Conservation (phyloP, 768 basidiomycete genomes). For the Sporobolomyces pararoseus region DNA sequence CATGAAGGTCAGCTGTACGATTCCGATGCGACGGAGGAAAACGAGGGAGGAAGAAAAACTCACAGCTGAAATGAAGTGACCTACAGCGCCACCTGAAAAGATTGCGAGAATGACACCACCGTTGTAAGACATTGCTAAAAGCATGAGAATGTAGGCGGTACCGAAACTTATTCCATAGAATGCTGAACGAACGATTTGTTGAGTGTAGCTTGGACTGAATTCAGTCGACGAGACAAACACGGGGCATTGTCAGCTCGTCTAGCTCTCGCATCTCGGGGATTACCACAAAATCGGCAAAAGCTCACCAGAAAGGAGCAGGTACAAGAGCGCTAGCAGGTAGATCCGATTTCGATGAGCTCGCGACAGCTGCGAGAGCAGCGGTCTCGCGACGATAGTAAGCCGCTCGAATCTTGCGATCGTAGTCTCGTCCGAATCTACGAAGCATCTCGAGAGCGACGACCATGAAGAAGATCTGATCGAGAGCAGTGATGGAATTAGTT, state of each 20-base stretch:
- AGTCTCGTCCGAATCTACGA: conserved; percentile 48
- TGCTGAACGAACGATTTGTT: conserved; percentile 47
- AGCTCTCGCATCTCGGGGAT: neutral
- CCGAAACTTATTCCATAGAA: conserved; percentile 48
- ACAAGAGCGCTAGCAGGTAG: neutral
- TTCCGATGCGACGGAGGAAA: neutral
- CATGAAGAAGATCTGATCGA: conserved; percentile 48
- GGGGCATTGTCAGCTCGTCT: neutral
- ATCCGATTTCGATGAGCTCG: conserved; percentile 2
- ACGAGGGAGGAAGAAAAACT: neutral
- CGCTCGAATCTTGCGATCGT: conserved; percentile 46
- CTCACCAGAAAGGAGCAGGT: conserved; percentile 26
- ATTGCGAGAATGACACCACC: conserved; percentile 49
- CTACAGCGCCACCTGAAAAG: conserved; percentile 14
- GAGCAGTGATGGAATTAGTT: neutral
- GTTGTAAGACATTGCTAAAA: conserved; percentile 49
- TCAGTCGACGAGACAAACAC: neutral
- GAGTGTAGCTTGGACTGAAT: conserved; percentile 37
- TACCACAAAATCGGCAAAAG: neutral
- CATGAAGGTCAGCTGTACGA: neutral
- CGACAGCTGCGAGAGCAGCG: conserved; percentile 10
- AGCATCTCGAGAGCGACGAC: conserved; percentile 48
- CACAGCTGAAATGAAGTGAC: conserved; percentile 23
- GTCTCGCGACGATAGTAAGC: conserved; percentile 29
- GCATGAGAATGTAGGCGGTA: conserved; percentile 42